Evolutionary conservation across 345 rosid genomes (phyloP), one percentile per base, ranked within the genome.

Genomic region (Hevea brasiliensis): DNA sequence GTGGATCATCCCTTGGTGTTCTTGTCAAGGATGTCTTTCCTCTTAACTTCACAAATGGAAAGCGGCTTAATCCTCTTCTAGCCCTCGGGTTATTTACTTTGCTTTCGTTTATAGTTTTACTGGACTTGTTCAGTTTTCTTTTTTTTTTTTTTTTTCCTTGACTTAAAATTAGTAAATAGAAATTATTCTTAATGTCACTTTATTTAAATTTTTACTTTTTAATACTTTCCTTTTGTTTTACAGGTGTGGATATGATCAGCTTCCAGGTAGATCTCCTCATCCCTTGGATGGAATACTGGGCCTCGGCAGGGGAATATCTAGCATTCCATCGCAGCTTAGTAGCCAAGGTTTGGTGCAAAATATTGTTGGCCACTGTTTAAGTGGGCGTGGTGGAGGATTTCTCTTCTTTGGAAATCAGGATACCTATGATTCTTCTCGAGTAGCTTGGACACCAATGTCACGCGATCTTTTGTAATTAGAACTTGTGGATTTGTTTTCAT

Each of bases 241-340:
- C 88, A 95, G 97, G 71, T 95, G 99, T 7, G 99, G 98, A 70
- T 95, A 93, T 45, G 93, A 92, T 84, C 97, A 93, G 73, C 50
- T 77, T 67, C 88, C 92, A 3, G 92, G 94, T 27, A 70, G 80
- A 23, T 87, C 91, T 6, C 23, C 51, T 74, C 93, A 89, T 82
- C 95, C 97, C 58, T 57, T 93, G 18, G 99, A 95, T 56, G 99
- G 98, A 80, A 88, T 93, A 26, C 86, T 95, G 32, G 99, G 99
- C n/a, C 98, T 95, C 21, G 97, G 99, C 23, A 93, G 81, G 74
- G 99, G 98, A 23, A 86, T 84, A 81, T 72, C 94, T 63, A 88
- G 97, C 90, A 81, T 92, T 48, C 42, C 88, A 6, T 87, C 96
- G 11, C 99, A 93, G 85, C 98, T 95, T 74, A 81, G 85, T 61